A percentile compares a stretch with the other conserved stretches of the same genome.
Evolutionary conservation across 495 filamentous ascomycete genomes (phyloP).

Genomic region (Aspergillus hancockii): DNA sequence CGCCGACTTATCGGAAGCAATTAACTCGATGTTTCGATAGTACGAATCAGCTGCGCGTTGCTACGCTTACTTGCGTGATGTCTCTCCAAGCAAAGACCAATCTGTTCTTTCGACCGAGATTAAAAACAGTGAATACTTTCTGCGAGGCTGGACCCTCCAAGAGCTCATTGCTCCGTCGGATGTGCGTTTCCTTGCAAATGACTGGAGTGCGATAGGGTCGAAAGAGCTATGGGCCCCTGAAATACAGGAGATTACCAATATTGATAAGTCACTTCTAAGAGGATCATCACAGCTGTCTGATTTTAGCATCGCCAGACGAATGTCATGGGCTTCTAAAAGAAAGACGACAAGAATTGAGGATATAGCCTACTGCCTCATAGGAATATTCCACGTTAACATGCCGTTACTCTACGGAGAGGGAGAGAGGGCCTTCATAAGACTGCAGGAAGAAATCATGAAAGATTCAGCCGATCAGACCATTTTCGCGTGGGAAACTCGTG

Average conservation of each 20-base stretch:
- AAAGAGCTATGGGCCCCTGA: no score
- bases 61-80: conserved; percentile 10
- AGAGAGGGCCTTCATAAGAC: conserved; percentile 21
- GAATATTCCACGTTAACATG: conserved; percentile 31
- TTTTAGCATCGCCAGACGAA: conserved; percentile 19
- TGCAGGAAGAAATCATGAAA: conserved; percentile 28
- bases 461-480: conserved; percentile 23
- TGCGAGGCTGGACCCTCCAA: conserved; percentile 13
- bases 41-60: conserved; percentile 12
- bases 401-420: conserved; percentile 31
- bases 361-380: conserved; percentile 29
- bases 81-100: background rate
- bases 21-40: conserved; percentile 45
- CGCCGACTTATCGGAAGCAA: conserved; percentile 31
- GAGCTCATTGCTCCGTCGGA: conserved; percentile 11
- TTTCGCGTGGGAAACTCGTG: conserved; percentile 18
- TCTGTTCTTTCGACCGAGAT: background rate
- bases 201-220: conserved; percentile 9
- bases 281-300: background rate
- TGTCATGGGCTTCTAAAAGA: conserved; percentile 27
- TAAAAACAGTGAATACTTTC: conserved; percentile 2
- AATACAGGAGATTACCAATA: conserved; percentile 3
- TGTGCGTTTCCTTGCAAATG: conserved; percentile 8
- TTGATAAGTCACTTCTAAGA: conserved; percentile 3
- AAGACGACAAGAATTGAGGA: conserved; percentile 26